Percentiles rank a stretch among this genome's conserved stretches.
These are phyloP conservation scores for Diaporthe ilicicola DNA, from an alignment of 2,329 filamentous ascomycete species.

Conservation along the genomic window DNA sequence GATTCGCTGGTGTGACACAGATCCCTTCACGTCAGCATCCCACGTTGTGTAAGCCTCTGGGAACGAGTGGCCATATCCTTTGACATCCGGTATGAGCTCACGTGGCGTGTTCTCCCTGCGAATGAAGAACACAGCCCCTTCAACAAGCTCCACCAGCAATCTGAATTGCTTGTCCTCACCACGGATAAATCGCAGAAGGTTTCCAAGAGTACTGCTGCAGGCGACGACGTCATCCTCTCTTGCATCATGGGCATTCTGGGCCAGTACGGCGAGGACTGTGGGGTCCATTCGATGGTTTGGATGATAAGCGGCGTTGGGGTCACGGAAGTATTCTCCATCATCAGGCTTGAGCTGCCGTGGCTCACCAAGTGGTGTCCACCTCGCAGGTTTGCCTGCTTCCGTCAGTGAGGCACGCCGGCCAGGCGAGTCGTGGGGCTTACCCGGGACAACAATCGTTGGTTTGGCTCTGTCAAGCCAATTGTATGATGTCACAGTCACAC, in stretches of 20 bases:
- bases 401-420: constrained; percentile 23
- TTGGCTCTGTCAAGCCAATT: constrained; percentile 44
- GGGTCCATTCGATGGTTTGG: constrained; percentile 61
- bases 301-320: constrained; percentile 61
- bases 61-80: constrained; percentile 73
- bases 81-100: constrained; percentile 62
- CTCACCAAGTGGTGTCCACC: constrained; percentile 54
- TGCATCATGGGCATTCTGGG: constrained; percentile 46
- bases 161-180: constrained; percentile 59
- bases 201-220: constrained; percentile 69
- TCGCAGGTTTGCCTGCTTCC: constrained; percentile 55
- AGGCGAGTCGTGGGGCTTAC: constrained; percentile 34
- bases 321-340: constrained; percentile 58
- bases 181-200: constrained; percentile 65
- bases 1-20: constrained; percentile 69
- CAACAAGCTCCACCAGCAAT: constrained; percentile 64
- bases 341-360: constrained; percentile 52
- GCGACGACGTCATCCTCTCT: constrained; percentile 62
- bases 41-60: constrained; percentile 73
- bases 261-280: constrained; percentile 49
- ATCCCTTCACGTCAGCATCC: constrained; percentile 61
- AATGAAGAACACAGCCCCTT: constrained; percentile 68
- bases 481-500: constrained; percentile 44
- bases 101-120: constrained; percentile 68
- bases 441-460: constrained; percentile 45